These are phyloP conservation scores for Plantago coronopus DNA, from an alignment of 305 asterid genomes.

Conservation along the genomic window DNA sequence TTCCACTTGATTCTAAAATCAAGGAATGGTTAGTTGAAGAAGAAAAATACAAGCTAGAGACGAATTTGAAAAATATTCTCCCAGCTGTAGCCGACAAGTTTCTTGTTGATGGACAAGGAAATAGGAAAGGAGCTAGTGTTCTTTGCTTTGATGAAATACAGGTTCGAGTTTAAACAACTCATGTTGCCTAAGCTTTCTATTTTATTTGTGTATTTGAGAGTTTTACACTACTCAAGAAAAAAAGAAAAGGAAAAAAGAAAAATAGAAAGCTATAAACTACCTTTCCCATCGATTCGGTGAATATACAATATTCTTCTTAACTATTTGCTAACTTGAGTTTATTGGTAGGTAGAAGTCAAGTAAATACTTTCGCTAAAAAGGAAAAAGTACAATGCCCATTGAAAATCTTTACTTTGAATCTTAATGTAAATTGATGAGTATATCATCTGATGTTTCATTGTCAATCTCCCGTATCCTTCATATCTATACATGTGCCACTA, in stretches of 20 bases:
- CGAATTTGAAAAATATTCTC: constrained; percentile 80
- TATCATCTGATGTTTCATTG: background rate
- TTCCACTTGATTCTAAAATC: constrained; percentile 80
- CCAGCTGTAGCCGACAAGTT: constrained; percentile 94
- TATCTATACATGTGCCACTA: background rate
- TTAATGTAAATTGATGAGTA: background rate
- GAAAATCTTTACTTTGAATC: no score
- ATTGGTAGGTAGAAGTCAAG: no score
- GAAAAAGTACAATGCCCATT: no score
- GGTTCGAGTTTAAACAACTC: constrained; percentile 46
- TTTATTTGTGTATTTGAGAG: background rate
- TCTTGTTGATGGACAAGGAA: constrained; percentile 61
- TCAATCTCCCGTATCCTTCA: background rate
- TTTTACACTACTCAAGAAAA: background rate
- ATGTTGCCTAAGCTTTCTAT: background rate
- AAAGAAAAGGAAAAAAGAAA: no score
- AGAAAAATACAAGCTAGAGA: constrained; percentile 82
- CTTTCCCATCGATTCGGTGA: background rate
- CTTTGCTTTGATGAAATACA: constrained; percentile 96
- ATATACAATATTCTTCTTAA: no score
- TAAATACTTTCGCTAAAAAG: no score
- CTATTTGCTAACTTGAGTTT: no score
- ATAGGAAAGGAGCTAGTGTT: constrained; percentile 70
- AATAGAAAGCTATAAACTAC: no score
- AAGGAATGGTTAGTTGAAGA: constrained; percentile 95